A percentile compares a stretch with the other conserved stretches of the same genome.
phyloP scores from a whole-genome alignment of 1,139 yeast species.

The Sporopachydermia cereana region DNA sequence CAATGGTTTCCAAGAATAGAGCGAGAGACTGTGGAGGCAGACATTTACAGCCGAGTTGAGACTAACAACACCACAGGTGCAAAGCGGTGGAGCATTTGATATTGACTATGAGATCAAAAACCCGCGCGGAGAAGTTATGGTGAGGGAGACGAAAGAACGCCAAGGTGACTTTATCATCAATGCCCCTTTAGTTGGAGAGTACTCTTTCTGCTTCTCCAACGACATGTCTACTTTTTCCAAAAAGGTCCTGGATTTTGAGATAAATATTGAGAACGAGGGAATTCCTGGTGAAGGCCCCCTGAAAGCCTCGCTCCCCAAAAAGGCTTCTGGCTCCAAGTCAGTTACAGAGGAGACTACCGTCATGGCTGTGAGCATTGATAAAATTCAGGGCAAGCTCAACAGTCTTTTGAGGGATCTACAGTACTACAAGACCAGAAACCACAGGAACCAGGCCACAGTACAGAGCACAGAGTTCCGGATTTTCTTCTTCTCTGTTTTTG shows the following conservation, averaged over 20 bases:
- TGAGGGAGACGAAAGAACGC: slow-evolving; percentile 53
- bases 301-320: slow-evolving; percentile 52
- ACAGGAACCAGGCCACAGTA: slow-evolving; percentile 87
- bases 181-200: slow-evolving; percentile 69
- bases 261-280: slow-evolving; percentile 38
- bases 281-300: slow-evolving; percentile 28
- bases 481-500: slow-evolving; percentile 72
- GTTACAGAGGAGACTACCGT: slow-evolving; percentile 37
- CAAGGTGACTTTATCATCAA: slow-evolving; percentile 77
- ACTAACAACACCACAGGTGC: slow-evolving; percentile 26
- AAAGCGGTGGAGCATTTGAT: slow-evolving; percentile 80
- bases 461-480: slow-evolving; percentile 80
- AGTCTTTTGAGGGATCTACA: slow-evolving; percentile 55
- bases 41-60: not conserved
- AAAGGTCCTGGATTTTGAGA: slow-evolving; percentile 82
- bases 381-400: slow-evolving; percentile 58
- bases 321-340: slow-evolving; percentile 40
- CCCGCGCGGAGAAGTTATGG: slow-evolving; percentile 51
- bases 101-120: slow-evolving; percentile 65
- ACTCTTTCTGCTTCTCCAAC: slow-evolving; percentile 84
- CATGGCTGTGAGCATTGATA: slow-evolving; percentile 34
- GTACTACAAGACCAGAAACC: slow-evolving; percentile 85
- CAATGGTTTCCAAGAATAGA: no score
- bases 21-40: not conserved
- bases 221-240: slow-evolving; percentile 81